Conservation (phyloP, 2,329 filamentous ascomycete genomes). For the Fusarium acutatum region DNA sequence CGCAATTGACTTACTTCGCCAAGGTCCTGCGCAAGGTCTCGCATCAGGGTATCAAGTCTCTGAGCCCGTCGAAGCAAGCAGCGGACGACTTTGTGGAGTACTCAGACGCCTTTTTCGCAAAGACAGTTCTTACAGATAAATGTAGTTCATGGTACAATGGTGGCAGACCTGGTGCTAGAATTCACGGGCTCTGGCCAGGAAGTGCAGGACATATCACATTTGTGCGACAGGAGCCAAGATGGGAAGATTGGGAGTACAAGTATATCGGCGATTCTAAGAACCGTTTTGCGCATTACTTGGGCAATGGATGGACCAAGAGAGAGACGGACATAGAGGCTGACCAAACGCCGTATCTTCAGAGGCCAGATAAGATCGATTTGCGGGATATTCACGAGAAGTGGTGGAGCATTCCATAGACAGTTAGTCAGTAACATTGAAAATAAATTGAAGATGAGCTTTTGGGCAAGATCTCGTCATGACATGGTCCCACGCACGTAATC, state of each 20-base stretch:
- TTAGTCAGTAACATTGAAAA: not conserved
- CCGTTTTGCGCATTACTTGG: conserved; percentile 70
- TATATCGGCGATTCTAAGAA: conserved; percentile 56
- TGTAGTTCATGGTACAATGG: conserved; percentile 80
- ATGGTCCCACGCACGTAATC: conserved; percentile 33
- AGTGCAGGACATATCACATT: conserved; percentile 70
- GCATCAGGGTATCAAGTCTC: conserved; percentile 70
- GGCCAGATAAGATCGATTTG: conserved; percentile 66
- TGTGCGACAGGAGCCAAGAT: conserved; percentile 62
- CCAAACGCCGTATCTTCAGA: conserved; percentile 69
- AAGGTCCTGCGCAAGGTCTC: conserved; percentile 73
- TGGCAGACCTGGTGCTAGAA: conserved; percentile 66
- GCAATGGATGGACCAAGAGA: conserved; percentile 71
- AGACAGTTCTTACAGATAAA: conserved; percentile 65
- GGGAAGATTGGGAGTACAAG: conserved; percentile 65
- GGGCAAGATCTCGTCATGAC: conserved; percentile 4
- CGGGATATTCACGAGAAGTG: conserved; percentile 72
- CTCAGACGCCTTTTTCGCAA: conserved; percentile 63
- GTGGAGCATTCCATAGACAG: conserved; percentile 58
- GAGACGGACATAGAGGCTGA: conserved; percentile 66
- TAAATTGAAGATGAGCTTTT: not conserved
- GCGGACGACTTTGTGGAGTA: conserved; percentile 72
- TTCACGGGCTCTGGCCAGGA: conserved; percentile 76
- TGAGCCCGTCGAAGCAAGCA: conserved; percentile 65
- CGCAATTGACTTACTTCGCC: conserved; percentile 70